These are phyloP conservation scores for Sporothrix phasma DNA, from an alignment of 2,329 filamentous ascomycete species.

Conservation along the genomic window DNA sequence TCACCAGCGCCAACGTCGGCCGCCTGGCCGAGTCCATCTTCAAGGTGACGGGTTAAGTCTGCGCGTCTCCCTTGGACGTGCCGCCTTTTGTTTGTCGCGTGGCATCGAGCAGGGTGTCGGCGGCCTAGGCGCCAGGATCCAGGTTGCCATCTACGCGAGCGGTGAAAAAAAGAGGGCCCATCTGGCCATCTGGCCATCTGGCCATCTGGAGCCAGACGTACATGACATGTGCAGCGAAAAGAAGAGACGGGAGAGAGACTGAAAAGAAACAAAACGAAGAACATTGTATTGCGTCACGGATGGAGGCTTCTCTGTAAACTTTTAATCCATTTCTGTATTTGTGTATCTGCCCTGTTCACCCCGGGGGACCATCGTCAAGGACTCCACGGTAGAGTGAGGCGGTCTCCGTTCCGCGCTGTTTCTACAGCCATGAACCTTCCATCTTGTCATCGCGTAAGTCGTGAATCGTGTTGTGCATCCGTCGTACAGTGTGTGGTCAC, in stretches of 20 bases:
- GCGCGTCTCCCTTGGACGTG: no score
- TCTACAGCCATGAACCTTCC: no score
- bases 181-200: neutral
- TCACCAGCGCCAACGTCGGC: conserved; percentile 69
- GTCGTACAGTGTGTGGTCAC: neutral
- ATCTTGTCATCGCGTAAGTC: neutral
- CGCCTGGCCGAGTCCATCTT: conserved; percentile 75
- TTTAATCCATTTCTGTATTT: neutral
- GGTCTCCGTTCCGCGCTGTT: no score
- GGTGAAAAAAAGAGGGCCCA: neutral
- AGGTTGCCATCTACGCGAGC: neutral
- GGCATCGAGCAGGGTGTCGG: no score
- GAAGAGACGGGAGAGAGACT: neutral
- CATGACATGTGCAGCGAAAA: neutral
- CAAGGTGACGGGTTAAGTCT: conserved; percentile 62
- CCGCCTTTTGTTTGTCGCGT: no score
- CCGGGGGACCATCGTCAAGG: neutral
- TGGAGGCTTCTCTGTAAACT: neutral
- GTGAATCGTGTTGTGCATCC: neutral
- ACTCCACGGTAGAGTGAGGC: no score
- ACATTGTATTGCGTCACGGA: neutral
- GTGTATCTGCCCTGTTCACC: neutral
- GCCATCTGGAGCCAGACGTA: neutral
- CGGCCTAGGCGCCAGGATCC: neutral
- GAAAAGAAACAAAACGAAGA: neutral